Evolutionary conservation across 1,139 yeast genomes (phyloP), one percentile per base, ranked within the genome.

Genomic region (Lodderomyces metapsilosis): DNA sequence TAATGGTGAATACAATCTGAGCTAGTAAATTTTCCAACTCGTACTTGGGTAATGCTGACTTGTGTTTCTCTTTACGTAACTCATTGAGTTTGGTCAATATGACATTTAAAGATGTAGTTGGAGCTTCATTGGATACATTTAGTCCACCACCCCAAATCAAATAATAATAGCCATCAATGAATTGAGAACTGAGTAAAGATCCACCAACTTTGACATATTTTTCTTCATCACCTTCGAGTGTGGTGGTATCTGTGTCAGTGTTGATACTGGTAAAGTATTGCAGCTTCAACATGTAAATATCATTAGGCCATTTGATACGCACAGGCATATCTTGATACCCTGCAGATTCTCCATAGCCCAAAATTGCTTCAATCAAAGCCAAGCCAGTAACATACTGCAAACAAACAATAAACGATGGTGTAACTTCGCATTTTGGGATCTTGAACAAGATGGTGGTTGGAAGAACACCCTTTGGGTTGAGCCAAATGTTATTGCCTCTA

Each of bases 301-400:
- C 99, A 58, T 94, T 94, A 5, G 99, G 99, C 99, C 98, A 94
- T 58, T 94, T 94, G 47, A 94, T 76, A 43, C 80, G 75, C 8
- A 91, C 71, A 0, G 96, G 98, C 53, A 92, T 63, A 41, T 81
- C 83, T 28, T 79, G 82, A 57, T 81, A 86, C 0, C 88, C 89
- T 0, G 71, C 70, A 1, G 70, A 68, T 15, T 47, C 42, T 2
- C 74, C 76, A 53, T 88, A 82, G 2, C 78, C 70, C 34, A 78
- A 62, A 10, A 92, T 76, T 31, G 95, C 87, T 56, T 86, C 91
- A 10, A 89, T 82, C 43, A 86, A 74, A 0, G 98, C 97, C 43
- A 94, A 66, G 36, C 95, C 82, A 12, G 88, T 80, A 24, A 94
- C 64, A 57, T 94, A 94, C 59, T 94, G 99, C 22, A 91, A 71